These are phyloP conservation scores for Daldinia grandis DNA, from an alignment of 495 filamentous ascomycete genomes.

Conservation along the genomic window DNA sequence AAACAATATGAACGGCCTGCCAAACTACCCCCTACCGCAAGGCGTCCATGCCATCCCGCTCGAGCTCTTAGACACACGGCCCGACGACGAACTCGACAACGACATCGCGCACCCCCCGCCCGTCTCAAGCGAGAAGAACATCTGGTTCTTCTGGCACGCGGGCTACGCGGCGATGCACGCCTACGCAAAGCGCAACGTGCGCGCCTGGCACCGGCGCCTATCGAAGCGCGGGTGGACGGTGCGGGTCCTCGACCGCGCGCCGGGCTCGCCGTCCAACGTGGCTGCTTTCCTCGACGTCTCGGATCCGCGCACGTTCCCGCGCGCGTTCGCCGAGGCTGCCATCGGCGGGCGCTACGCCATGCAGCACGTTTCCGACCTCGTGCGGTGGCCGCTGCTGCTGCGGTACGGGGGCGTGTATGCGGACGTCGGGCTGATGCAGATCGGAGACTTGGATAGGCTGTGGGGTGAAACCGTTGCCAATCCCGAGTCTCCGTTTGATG, in stretches of 20 bases:
- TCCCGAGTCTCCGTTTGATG: slow-evolving; percentile 55
- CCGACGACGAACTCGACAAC: slow-evolving; percentile 57
- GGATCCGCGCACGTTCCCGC: slow-evolving; percentile 55
- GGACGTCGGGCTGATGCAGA: slow-evolving; percentile 63
- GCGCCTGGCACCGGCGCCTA: slow-evolving; percentile 64
- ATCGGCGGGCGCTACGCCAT: slow-evolving; percentile 57
- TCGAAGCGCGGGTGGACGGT: slow-evolving; percentile 61
- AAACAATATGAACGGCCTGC: background rate
- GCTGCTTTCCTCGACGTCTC: slow-evolving; percentile 57
- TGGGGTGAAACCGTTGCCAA: slow-evolving; percentile 59
- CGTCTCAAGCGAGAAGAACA: slow-evolving; percentile 57
- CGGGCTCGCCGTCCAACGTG: slow-evolving; percentile 57
- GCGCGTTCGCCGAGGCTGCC: slow-evolving; percentile 56
- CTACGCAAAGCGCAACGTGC: slow-evolving; percentile 63
- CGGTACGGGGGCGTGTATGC: slow-evolving; percentile 66
- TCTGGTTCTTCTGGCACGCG: slow-evolving; percentile 67
- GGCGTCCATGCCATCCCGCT: slow-evolving; percentile 48
- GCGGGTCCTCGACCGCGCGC: slow-evolving; percentile 57
- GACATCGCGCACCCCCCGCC: slow-evolving; percentile 53
- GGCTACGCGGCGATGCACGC: slow-evolving; percentile 57
- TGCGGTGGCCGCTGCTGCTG: slow-evolving; percentile 62
- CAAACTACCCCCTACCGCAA: slow-evolving; percentile 44
- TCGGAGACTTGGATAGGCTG: slow-evolving; percentile 62
- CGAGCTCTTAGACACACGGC: slow-evolving; percentile 52
- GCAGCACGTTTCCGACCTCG: slow-evolving; percentile 65